Base-by-base conservation (phyloP, 495 filamentous ascomycete genomes). In the Penicillium odoratum region DNA sequence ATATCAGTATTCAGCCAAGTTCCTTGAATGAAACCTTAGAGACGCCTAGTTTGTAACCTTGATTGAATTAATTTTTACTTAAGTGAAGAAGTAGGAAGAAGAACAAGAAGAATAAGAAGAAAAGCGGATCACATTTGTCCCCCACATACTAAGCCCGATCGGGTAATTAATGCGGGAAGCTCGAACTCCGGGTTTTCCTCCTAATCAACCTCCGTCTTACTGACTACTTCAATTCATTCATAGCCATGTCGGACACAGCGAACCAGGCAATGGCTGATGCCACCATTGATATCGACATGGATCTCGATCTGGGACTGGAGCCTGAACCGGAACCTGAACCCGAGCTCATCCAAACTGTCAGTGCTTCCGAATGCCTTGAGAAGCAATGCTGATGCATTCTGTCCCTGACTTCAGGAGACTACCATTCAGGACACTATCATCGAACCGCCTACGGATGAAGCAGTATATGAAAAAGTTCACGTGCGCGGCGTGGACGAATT, bases 401-500 rank as follows among this genome's bases (percentile, higher is more conserved):
- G 11, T 51, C 16, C 38, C 47, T 42, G 33, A 34, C 7, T 43
- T 43, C 40, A 77, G 69, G 67, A 76, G 49, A 31, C 64, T 16
- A 31, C 59, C 11, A 38, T 61, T 0, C 59, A 59, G 33, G 71
- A 72, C 18, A 61, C 44, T 29, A 31, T 52, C 10, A 33, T 66
- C n/a, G 70, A 77, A 40, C 63, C 65, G 3, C 59, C 66, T 26
- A 56, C 61, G 3, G 69, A 66, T 21, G 75, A 80, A 43, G 67
- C 70, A 16, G 58, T 70, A 11, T 72, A 67, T 55, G 76, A 80
- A 59, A 96, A 96, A 69, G 78, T 98, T 44, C 86, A 96, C 69
- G 72, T 98, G 34, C 81, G 83, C 57, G 94, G 94, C 13, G 80
- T 97, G 1, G 90, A 96, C 64, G 85, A 87, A 56, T 79, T 97